Conservation (phyloP, 1,284 basidiomycete species). For the Amylostereum areolatum region DNA sequence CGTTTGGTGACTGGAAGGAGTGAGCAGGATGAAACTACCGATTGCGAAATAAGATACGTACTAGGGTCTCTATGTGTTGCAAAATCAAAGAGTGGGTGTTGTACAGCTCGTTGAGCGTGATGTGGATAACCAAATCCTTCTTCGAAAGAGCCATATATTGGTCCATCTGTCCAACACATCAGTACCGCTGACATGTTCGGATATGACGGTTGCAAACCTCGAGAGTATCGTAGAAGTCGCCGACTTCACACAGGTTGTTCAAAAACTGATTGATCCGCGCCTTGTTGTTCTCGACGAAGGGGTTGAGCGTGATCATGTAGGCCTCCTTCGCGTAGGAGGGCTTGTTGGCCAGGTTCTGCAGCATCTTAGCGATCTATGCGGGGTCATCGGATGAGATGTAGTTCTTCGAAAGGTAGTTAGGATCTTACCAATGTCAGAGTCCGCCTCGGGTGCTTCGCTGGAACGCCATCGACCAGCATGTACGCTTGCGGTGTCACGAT, state of each 20-base stretch:
- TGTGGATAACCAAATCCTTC: constrained; percentile 96
- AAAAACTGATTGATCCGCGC: constrained; percentile 95
- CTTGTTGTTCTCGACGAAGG: constrained; percentile 98
- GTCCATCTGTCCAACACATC: constrained; percentile 70
- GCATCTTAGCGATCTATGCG: constrained; percentile 93
- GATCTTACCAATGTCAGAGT: constrained; percentile 82
- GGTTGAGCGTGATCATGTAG: constrained; percentile 98
- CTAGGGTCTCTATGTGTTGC: constrained; percentile 60
- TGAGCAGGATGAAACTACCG: constrained; percentile 5
- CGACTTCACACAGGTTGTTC: constrained; percentile 92
- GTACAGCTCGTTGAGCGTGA: constrained; percentile 99
- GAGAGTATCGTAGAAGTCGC: constrained; percentile 88
- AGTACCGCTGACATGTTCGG: neutral
- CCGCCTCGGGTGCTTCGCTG: constrained; percentile 93
- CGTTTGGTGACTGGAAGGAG: constrained; percentile 78
- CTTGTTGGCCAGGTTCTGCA: constrained; percentile 99
- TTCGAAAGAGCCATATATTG: constrained; percentile 99
- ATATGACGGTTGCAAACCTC: constrained; percentile 54
- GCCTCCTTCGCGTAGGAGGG: constrained; percentile 96
- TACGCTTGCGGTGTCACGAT: constrained; percentile 99
- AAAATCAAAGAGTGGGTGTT: constrained; percentile 94
- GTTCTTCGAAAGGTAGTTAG: constrained; percentile 7
- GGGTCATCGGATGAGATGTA: neutral
- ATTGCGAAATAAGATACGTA: constrained; percentile 4
- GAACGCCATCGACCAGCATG: constrained; percentile 97